phyloP scores from a whole-genome alignment of 148 eudicot species.

The Vaccinium myrtillus region DNA sequence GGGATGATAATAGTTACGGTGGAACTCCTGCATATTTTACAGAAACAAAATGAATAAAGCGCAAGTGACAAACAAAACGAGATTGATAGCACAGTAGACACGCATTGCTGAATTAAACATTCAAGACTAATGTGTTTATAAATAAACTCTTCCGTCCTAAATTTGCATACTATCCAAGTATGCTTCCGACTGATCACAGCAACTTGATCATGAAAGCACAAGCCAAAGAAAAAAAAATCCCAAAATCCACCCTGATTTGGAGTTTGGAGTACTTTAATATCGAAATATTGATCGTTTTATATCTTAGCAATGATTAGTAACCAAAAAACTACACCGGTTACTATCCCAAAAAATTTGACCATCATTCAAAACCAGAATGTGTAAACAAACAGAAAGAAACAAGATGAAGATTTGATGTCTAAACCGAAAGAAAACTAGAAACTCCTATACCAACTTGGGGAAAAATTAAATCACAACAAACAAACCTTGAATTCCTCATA shows the following conservation, averaged over 20 bases:
- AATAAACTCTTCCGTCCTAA: not conserved
- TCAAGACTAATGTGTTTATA: not conserved
- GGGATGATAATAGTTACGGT: slow-evolving; percentile 85
- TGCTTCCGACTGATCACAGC: not conserved
- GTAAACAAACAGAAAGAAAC: not conserved
- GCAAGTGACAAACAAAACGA: not conserved
- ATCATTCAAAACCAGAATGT: not conserved
- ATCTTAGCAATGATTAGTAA: not conserved
- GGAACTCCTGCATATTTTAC: slow-evolving; percentile 68
- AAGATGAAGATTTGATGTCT: not conserved
- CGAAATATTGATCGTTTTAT: not conserved
- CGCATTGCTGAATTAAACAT: not conserved
- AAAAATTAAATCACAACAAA: slow-evolving; percentile 1
- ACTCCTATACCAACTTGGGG: not conserved
- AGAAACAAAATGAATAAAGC: slow-evolving; percentile 11
- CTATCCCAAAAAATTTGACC: not conserved
- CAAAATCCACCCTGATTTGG: not conserved
- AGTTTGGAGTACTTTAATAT: not conserved
- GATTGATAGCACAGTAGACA: not conserved
- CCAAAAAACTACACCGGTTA: not conserved
- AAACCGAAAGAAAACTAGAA: not conserved
- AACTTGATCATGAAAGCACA: not conserved
- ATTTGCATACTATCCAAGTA: not conserved
- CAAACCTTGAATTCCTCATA: slow-evolving; percentile 91
- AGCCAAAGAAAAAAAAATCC: not conserved